Base-by-base conservation (phyloP, 441 rosid species). In the Erodium moschatum region DNA sequence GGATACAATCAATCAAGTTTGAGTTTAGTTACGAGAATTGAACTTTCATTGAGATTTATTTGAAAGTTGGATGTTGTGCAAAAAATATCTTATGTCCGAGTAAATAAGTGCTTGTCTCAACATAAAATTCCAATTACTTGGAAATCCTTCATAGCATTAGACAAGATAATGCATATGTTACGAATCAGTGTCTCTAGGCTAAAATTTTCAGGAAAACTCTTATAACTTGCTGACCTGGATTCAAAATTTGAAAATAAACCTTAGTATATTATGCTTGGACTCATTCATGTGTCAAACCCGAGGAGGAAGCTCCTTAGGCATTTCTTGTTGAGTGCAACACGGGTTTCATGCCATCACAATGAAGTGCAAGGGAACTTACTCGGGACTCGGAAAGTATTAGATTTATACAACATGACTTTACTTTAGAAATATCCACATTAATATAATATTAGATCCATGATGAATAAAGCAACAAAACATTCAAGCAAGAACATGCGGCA, bases 231-330 rank as follows among this genome's bases (percentile, higher is more conserved):
- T 52, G 7, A 48, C 20, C 18, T 16, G 20, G 60, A 52, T n/a
- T 52, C 20, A 15, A 15, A 52, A 20, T 60, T 44, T 2, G 10
- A 38, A 56, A 56, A 56, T n/a, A 8, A 18, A 15, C 21, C 10
- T 18, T 54, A 54, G 20, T 15, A 54, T 6, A 54, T 48, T 66
- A 24, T 44, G 13, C 4, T 44, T 44, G 50, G 74, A 73, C 72
- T 48, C n/a, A 56, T 72, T 76, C 76, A 50, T 13, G 18, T 50
- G 56, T n/a, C 56, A 4, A 54, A 54, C 56, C 29, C 6, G n/a
- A 54, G n/a, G 8, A 63, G 63, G 52, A 62, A 74, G 54, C 29
- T 61, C 44, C 20, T 10, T 44, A 20, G 65, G 4, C 38, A 60
- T 40, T 10, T 44, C 50, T 44, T 44, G 50, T 38, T 38, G 44